A percentile compares a stretch with the other conserved stretches of the same genome.
phyloP scores from a whole-genome alignment of 345 rosid species.

The Erysimum cheiranthoides region DNA sequence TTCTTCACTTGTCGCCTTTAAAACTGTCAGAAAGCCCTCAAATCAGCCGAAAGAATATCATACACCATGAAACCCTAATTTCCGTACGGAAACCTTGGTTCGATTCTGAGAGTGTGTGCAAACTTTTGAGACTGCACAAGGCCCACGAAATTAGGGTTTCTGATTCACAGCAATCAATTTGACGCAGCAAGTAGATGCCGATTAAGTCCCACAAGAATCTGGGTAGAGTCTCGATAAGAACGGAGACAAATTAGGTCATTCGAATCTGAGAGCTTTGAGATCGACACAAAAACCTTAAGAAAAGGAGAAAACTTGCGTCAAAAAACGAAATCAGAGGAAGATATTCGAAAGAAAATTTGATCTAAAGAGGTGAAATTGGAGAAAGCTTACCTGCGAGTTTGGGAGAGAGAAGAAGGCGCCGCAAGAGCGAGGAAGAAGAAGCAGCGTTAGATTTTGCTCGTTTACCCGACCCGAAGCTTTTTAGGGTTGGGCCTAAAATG shows the following conservation, averaged over 20 bases:
- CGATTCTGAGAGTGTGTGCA: slow-evolving; percentile 34
- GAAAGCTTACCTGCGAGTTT: slow-evolving; percentile 39
- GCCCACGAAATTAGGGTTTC: slow-evolving; percentile 36
- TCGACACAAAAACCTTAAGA: slow-evolving; percentile 12
- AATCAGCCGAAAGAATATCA: background rate
- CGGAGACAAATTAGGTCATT: slow-evolving; percentile 40
- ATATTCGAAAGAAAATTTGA: background rate
- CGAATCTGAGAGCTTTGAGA: slow-evolving; percentile 27
- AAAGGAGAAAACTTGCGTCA: slow-evolving; percentile 9
- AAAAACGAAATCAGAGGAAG: slow-evolving; percentile 10
- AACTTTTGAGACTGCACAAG: slow-evolving; percentile 17
- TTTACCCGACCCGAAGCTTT: slow-evolving; percentile 45
- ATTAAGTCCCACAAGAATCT: slow-evolving; percentile 2
- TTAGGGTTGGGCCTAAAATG: slow-evolving; percentile 33
- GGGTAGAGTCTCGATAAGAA: slow-evolving; percentile 9
- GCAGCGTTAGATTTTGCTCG: slow-evolving; percentile 19
- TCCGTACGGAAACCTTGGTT: slow-evolving; percentile 23
- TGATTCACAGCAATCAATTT: background rate
- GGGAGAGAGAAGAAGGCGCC: slow-evolving; percentile 42
- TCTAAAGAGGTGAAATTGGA: slow-evolving; percentile 1
- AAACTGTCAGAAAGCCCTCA: slow-evolving; percentile 9
- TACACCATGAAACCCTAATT: slow-evolving; percentile 54
- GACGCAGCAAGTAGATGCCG: slow-evolving; percentile 13
- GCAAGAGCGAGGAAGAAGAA: slow-evolving; percentile 36
- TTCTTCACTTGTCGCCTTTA: slow-evolving; percentile 12